Evolutionary conservation across 495 filamentous ascomycete species (phyloP).

Genomic region (Aspergillus olivimuriae): DNA sequence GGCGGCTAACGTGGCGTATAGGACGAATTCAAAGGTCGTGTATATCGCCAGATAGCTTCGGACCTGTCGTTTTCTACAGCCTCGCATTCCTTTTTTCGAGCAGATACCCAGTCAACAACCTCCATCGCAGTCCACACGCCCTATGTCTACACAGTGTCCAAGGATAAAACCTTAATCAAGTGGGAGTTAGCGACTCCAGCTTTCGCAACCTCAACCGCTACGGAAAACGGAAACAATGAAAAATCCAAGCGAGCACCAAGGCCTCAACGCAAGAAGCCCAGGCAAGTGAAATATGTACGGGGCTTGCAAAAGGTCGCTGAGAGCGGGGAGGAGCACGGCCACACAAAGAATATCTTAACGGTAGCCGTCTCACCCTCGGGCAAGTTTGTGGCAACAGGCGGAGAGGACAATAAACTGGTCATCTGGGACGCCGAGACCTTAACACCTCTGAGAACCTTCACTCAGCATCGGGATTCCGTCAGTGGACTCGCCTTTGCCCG

Average conservation of each 20-base stretch:
- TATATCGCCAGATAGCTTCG: constrained; percentile 72
- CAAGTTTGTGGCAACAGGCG: constrained; percentile 85
- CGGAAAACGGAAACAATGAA: constrained; percentile 43
- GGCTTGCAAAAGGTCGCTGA: constrained; percentile 58
- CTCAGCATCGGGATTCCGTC: constrained; percentile 85
- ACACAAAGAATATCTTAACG: constrained; percentile 67
- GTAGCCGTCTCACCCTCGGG: constrained; percentile 85
- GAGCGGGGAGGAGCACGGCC: constrained; percentile 62
- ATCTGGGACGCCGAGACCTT: constrained; percentile 79
- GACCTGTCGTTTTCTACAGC: constrained; percentile 59
- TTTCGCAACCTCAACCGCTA: constrained; percentile 15
- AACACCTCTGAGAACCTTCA: constrained; percentile 72
- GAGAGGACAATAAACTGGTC: constrained; percentile 71
- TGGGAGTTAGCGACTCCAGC: constrained; percentile 62
- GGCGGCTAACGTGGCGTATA: constrained; percentile 15
- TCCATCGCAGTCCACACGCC: constrained; percentile 71
- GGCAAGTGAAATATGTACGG: constrained; percentile 56
- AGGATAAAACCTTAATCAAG: constrained; percentile 78
- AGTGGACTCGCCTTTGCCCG: constrained; percentile 77
- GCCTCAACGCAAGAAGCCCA: constrained; percentile 63
- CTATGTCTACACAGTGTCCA: constrained; percentile 78
- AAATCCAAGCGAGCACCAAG: constrained; percentile 57
- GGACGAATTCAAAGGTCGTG: constrained; percentile 84
- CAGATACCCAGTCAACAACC: constrained; percentile 70
- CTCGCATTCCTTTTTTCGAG: constrained; percentile 62